phyloP scores from a whole-genome alignment of 108 stramenopile genomes.

The Nitzschia sp. region DNA sequence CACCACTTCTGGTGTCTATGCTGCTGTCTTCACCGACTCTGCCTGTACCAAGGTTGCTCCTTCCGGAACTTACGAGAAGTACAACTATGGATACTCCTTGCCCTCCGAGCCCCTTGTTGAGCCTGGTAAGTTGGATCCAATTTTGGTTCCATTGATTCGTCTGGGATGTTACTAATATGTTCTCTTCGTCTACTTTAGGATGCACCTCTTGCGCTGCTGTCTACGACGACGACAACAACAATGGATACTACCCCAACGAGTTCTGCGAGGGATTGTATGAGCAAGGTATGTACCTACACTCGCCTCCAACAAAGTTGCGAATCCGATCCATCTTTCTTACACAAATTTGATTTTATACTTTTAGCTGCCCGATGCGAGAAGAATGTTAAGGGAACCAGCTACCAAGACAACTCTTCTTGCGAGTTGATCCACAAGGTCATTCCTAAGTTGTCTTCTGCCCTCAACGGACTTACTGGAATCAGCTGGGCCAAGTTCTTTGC shows the following conservation, averaged over 20 bases:
- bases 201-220: conserved; percentile 49
- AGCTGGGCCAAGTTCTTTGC: conserved; percentile 16
- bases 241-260: conserved; percentile 42
- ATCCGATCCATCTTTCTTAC: background rate
- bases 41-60: conserved; percentile 62
- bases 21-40: conserved; percentile 67
- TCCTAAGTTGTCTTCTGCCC: conserved; percentile 28
- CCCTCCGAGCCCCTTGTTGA: conserved; percentile 52
- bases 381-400: conserved; percentile 39
- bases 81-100: conserved; percentile 52
- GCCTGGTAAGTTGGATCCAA: conserved; percentile 9
- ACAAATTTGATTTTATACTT: background rate
- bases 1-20: conserved; percentile 55
- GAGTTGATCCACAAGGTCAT: conserved; percentile 46
- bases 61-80: conserved; percentile 53
- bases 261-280: conserved; percentile 62
- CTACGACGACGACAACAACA: conserved; percentile 34
- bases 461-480: background rate
- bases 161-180: background rate
- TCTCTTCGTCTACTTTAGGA: background rate
- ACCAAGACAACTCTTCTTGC: conserved; percentile 57
- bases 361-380: conserved; percentile 63
- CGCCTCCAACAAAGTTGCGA: background rate
- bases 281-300: conserved; percentile 1
- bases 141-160: conserved; percentile 20